Base-by-base conservation (phyloP, 345 rosid genomes). In the Schrenkiella parvula region DNA sequence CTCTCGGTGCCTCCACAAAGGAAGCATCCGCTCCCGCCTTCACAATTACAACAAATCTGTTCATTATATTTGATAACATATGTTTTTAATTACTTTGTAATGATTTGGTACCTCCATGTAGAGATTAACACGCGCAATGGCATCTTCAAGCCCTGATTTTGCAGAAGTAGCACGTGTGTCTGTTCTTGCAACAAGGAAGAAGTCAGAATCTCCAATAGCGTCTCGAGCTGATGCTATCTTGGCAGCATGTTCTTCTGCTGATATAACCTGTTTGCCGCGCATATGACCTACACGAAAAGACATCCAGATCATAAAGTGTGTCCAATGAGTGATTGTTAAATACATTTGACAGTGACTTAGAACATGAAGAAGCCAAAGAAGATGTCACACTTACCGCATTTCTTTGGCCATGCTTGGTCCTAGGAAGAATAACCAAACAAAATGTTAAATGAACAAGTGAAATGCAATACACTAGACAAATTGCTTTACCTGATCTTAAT, bases 401-500 rank as follows among this genome's bases (percentile, higher is more conserved):
- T 85, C 76, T 80, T 80, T 15, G 89, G 85, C 82, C 87, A 83
- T 38, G 83, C 84, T 76, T 85, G 84, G 74, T 83, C 87, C 84
- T 73, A 67, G 8, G 25, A 68, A 21, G 64, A 47, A 71, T 4
- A 39, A 17, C 15, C 17, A 14, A 13, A 9, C 31, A 50, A 44
- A 53, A 59, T 18, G 41, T 46, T 12, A 21, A 44, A 43, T 21
- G 4, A 42, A 68, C 46, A 55, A 25, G 14, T 28, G 6, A 29
- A 25, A 13, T 28, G 8, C 35, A 69, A 42, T 26, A 17, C 52
- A 25, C 35, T 8, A 21, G 46, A 32, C 4, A 18, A 6, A 25
- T 2, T 43, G 64, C 19, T 21, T 54, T 21, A 50, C 12, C 31
- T 23, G 23, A 25, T 25, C 28, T 25, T 25, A 25, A 25, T 25